These are phyloP conservation scores for Sophora flavescens DNA, from an alignment of 306 rosid genomes.

Conservation along the genomic window DNA sequence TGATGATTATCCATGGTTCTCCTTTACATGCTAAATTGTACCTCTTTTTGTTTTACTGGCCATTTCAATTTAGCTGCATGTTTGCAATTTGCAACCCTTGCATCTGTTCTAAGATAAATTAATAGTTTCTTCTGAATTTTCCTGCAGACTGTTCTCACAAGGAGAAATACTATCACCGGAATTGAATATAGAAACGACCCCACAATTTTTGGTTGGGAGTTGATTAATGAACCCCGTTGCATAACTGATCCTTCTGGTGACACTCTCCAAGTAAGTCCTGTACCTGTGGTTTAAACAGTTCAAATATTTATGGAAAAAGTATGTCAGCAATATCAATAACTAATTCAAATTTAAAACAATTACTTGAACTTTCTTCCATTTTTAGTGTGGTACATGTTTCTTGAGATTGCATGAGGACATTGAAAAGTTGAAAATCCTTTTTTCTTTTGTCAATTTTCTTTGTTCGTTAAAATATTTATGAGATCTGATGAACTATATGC, in stretches of 20 bases:
- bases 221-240: constrained; percentile 98
- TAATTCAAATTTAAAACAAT: background rate
- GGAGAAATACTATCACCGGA: constrained; percentile 85
- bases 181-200: constrained; percentile 92
- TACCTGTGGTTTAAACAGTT: constrained; percentile 27
- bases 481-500: constrained; percentile 20
- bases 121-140: constrained; percentile 35
- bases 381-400: constrained; percentile 6
- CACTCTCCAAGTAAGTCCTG: constrained; percentile 87
- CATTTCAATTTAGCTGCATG: constrained; percentile 31
- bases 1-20: background rate
- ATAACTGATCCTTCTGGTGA: constrained; percentile 92
- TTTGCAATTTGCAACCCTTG: constrained; percentile 20
- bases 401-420: constrained; percentile 6
- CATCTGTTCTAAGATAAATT: constrained; percentile 30
- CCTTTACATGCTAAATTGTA: constrained; percentile 8
- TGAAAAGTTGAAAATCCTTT: constrained; percentile 16
- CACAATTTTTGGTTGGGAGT: constrained; percentile 95
- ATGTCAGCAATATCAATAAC: constrained; percentile 26
- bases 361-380: background rate
- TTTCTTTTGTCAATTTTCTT: constrained; percentile 16
- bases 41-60: constrained; percentile 6
- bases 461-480: background rate
- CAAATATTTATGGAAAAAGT: background rate
- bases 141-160: constrained; percentile 80